Evolutionary conservation across 2,329 filamentous ascomycete species (phyloP), one percentile per base, ranked within the genome.

Genomic region (Aspergillus sp.): DNA sequence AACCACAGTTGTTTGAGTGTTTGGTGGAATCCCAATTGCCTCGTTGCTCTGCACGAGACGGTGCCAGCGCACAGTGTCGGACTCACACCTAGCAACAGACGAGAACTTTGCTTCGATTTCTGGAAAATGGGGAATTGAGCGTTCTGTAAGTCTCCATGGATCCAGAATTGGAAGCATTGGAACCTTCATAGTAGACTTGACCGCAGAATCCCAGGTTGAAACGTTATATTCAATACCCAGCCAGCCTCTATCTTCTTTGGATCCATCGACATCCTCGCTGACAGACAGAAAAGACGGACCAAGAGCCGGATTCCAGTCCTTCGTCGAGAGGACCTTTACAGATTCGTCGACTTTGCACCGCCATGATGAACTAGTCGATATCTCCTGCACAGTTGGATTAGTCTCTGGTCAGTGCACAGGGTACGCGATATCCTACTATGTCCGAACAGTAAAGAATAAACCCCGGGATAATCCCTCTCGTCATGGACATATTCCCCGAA

Each of bases 111-210:
- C 41, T 0, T 19, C 9, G 2, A 15, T 33, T 19, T 60, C 58
- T 1, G 54, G 50, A 4, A 57, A n/a, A 0, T 20, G 12, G 0
- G 58, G 58, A 5, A 57, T 57, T 3, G 40, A 17, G 9, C 58
- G 50, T 3, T 45, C 33, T 5, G 33, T 17, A 3, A 60, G 54
- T 4, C 44, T 42, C 50, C 58, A 53, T 3, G 46, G 54, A 0
- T 56, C 56, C 2, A 54, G 13, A 4, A 60, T 41, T 4, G 58
- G 58, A 8, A 57, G 39, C 54, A 60, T 60, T 1, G 51, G 46
- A 1, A 41, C 46, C 11, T 42, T 45, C n/a, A 49, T 41, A 2
- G 40, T 34, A 11, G 51, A 33, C 13, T n/a, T 8, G 11, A 57
- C 34, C 1, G 58, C 58, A 5, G 8, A 5, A 2, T 37, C 40